A percentile compares a stretch with the other conserved stretches of the same genome.
phyloP scores from a whole-genome alignment of 306 rosid species.

The Prunus mume region DNA sequence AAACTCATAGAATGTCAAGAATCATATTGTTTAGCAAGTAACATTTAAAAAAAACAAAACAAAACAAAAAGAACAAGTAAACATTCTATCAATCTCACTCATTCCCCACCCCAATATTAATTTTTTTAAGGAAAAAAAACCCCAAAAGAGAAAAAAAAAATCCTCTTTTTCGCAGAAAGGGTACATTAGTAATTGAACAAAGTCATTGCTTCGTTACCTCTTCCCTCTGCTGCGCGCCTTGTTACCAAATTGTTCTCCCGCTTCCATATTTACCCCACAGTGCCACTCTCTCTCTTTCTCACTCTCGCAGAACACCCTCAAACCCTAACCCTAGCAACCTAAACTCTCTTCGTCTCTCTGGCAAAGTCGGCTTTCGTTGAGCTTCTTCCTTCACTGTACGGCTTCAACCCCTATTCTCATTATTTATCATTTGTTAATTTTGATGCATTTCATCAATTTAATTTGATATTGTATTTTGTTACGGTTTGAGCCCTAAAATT shows the following conservation, averaged over 20 bases:
- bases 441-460: background rate
- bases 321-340: constrained; percentile 18
- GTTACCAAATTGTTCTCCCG: constrained; percentile 7
- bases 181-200: background rate
- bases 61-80: no score
- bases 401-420: background rate
- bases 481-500: constrained; percentile 18
- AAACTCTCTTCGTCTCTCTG: background rate
- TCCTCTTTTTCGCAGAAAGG: background rate
- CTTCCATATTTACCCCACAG: constrained; percentile 8
- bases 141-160: background rate
- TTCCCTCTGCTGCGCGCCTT: constrained; percentile 24
- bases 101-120: no score
- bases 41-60: no score
- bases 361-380: background rate
- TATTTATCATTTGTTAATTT: background rate
- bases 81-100: no score
- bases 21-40: no score
- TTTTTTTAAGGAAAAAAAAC: background rate
- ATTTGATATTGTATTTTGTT: background rate
- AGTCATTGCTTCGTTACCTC: background rate
- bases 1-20: no score
- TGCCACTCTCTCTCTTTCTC: constrained; percentile 1
- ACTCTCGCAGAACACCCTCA: background rate
- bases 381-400: constrained; percentile 16